A percentile compares a stretch with the other conserved stretches of the same genome.
Evolutionary conservation across 306 rosid species (phyloP).

Genomic region (Casuarina equisetifolia): DNA sequence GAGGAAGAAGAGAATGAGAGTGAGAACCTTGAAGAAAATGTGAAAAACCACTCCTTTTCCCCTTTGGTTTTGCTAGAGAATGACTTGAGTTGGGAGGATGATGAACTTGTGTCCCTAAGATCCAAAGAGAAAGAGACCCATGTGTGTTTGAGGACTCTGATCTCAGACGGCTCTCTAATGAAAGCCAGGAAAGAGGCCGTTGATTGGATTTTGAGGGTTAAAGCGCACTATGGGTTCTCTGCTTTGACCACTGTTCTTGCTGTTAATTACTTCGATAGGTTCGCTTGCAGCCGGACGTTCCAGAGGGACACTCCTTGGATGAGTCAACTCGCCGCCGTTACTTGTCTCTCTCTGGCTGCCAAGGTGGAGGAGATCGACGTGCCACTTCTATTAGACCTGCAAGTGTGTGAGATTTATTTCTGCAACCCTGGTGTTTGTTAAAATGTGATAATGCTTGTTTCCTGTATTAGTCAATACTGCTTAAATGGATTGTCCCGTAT

Average conservation of each 20-base stretch:
- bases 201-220: constrained; percentile 68
- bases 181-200: constrained; percentile 57
- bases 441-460: constrained; percentile 32
- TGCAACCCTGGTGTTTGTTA: constrained; percentile 48
- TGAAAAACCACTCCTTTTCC: constrained; percentile 38
- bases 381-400: constrained; percentile 80
- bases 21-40: constrained; percentile 25
- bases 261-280: constrained; percentile 91
- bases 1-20: constrained; percentile 39
- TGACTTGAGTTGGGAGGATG: constrained; percentile 67
- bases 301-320: constrained; percentile 83
- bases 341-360: constrained; percentile 87
- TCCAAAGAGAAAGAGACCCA: constrained; percentile 64
- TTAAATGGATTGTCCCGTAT: constrained; percentile 15
- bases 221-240: constrained; percentile 58
- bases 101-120: constrained; percentile 58
- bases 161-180: constrained; percentile 44
- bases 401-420: constrained; percentile 44
- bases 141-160: constrained; percentile 22
- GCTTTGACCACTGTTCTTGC: constrained; percentile 75
- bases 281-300: constrained; percentile 48
- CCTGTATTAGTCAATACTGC: neutral
- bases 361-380: constrained; percentile 85
- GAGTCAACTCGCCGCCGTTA: constrained; percentile 74
- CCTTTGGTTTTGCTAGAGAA: constrained; percentile 43